Base-by-base conservation (phyloP, 1,284 basidiomycete species). In the Cutaneotrichosporon cutaneum region DNA sequence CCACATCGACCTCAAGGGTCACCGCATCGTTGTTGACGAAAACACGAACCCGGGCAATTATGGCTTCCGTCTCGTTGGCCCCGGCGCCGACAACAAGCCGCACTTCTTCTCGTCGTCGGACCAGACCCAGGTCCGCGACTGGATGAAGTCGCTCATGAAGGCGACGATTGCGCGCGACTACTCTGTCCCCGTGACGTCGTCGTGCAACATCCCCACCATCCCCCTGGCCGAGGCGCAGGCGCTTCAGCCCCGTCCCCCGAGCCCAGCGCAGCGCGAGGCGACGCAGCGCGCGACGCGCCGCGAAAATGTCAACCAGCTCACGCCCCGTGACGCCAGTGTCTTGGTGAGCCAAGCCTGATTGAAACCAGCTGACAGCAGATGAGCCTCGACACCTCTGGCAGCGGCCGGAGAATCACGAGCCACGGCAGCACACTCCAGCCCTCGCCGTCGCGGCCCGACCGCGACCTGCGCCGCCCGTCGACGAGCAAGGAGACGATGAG, bases 111-210 rank as follows among this genome's bases (percentile, higher is more conserved):
- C 90, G 67, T 90, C 90, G 0, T 89, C 94, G 39, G 94, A 98
- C 74, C 90, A 93, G 75, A 76, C 81, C 5, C 79, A 87, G 42
- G 85, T 97, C 53, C 86, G 96, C 14, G 92, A 93, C 68, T 99
- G 96, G 96, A 99, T 99, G 95, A 99, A 99, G 82, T 92, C 93
- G 11, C 86, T 99, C 70, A 97, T 98, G 92, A 99, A 99, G 80
- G 90, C 94, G 2, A 98, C 95, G 5, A 99, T 99, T 72, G 89
- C 87, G 18, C 83, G 96, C 60, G 93, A 96, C 77, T 95, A 94
- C 75, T 84, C 87, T 13, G 93, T 88, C 71, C 91, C 94, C 26
- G 94, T 99, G 59, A 88, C 97, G 26, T 97, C 94, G 7, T 96
- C 93, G 2, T 94, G 92, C 82, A 97, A 97, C 76, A 94, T 98